Evolutionary conservation across 306 rosid species (phyloP).

Genomic region (Rubus parviflorus): DNA sequence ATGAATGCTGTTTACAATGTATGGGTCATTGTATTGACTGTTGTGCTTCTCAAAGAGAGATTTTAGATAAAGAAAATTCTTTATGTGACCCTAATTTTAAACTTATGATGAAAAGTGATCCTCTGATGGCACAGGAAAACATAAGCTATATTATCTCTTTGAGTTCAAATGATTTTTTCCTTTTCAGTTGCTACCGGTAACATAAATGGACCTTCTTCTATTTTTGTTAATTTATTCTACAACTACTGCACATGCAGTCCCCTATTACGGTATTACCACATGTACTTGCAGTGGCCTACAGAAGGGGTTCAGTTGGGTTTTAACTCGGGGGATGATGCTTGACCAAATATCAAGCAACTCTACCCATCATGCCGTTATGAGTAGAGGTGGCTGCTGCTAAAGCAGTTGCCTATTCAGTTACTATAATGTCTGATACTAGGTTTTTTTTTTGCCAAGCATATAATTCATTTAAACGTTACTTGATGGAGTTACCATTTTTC

Average conservation of each 20-base stretch:
- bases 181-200: background rate
- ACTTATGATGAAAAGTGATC: background rate
- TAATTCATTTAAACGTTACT: background rate
- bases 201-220: too few species aligned
- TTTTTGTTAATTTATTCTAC: background rate
- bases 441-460: background rate
- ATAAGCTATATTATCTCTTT: background rate
- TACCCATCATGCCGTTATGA: background rate
- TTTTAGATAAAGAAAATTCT: background rate
- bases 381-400: background rate
- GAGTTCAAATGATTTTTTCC: background rate
- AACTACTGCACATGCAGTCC: background rate
- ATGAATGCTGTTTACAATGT: background rate
- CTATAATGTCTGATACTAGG: background rate
- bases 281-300: background rate
- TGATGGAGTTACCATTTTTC: background rate
- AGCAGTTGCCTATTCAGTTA: background rate
- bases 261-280: background rate
- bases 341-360: background rate
- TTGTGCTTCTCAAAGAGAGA: background rate
- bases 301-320: conserved; percentile 3
- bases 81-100: background rate
- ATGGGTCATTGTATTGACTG: background rate
- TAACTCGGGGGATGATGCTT: background rate
- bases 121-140: background rate